These are phyloP conservation scores for Leucaena leucocephala DNA, from an alignment of 306 rosid species.

Conservation along the genomic window DNA sequence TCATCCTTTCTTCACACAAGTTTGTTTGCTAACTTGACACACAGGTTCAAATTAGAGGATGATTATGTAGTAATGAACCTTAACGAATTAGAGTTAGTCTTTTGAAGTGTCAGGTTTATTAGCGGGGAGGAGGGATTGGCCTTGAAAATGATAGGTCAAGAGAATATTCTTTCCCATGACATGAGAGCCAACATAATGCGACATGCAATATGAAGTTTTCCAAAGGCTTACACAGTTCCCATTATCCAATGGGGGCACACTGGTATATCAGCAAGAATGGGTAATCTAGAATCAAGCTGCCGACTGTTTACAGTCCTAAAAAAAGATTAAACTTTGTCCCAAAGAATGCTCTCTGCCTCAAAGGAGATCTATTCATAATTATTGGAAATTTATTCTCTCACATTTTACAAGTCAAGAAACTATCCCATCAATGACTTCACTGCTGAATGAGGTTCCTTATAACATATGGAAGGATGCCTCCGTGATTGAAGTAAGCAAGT, in stretches of 20 bases:
- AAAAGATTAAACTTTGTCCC: constrained; percentile 32
- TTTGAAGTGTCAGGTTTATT: neutral
- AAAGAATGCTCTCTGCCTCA: constrained; percentile 34
- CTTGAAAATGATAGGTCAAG: neutral
- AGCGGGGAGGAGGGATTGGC: no score
- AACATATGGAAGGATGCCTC: constrained; percentile 94
- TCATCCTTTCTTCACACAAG: no score
- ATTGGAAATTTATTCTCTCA: constrained; percentile 44
- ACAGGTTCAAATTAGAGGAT: no score
- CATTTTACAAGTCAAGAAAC: constrained; percentile 46
- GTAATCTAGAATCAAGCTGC: constrained; percentile 38
- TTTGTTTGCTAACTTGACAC: no score
- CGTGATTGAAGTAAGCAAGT: constrained; percentile 79
- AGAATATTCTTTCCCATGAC: neutral
- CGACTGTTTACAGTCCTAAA: constrained; percentile 44
- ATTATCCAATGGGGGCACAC: constrained; percentile 30
- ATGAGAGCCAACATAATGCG: neutral
- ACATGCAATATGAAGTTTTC: constrained; percentile 27
- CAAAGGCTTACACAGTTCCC: constrained; percentile 32
- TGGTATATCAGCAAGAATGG: constrained; percentile 13
- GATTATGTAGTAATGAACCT: neutral
- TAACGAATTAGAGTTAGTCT: neutral
- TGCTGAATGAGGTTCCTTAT: constrained; percentile 76
- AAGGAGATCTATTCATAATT: constrained; percentile 45
- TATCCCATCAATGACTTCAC: constrained; percentile 43